A percentile compares a stretch with the other conserved stretches of the same genome.
These are phyloP conservation scores for Cladosporium sphaerospermum DNA, from an alignment of 2,329 filamentous ascomycete genomes.

Conservation along the genomic window DNA sequence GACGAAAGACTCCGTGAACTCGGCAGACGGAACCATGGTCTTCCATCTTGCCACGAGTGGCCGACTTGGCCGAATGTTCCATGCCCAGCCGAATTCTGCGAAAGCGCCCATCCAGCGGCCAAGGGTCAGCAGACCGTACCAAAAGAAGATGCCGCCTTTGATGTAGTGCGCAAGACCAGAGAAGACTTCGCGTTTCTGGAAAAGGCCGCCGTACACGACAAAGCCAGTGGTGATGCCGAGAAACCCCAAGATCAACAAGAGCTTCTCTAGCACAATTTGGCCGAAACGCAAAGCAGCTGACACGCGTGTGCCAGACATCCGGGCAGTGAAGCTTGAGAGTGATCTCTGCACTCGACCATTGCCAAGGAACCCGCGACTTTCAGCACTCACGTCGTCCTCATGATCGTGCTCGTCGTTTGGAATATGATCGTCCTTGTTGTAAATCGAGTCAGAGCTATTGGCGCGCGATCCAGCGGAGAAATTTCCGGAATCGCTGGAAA, in stretches of 20 bases:
- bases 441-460: slow-evolving; percentile 26
- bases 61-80: slow-evolving; percentile 70
- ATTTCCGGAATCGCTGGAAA: slow-evolving; percentile 37
- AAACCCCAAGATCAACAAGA: slow-evolving; percentile 73
- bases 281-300: slow-evolving; percentile 53
- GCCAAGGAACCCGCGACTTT: slow-evolving; percentile 41
- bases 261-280: slow-evolving; percentile 67
- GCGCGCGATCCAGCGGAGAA: slow-evolving; percentile 24
- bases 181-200: slow-evolving; percentile 56
- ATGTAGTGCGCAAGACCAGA: slow-evolving; percentile 87
- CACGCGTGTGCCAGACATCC: slow-evolving; percentile 40
- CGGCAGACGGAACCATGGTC: slow-evolving; percentile 61
- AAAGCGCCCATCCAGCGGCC: slow-evolving; percentile 89
- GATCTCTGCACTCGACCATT: slow-evolving; percentile 22
- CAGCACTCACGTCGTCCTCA: slow-evolving; percentile 28
- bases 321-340: slow-evolving; percentile 19
- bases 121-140: slow-evolving; percentile 80
- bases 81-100: slow-evolving; percentile 86
- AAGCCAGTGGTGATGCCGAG: slow-evolving; percentile 65
- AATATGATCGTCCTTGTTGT: slow-evolving; percentile 18
- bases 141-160: slow-evolving; percentile 93
- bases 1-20: slow-evolving; percentile 82
- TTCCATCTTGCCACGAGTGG: slow-evolving; percentile 57
- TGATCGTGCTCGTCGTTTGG: slow-evolving; percentile 13
- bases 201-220: slow-evolving; percentile 74